Evolutionary conservation across 805 yeast genomes (phyloP).

Genomic region (Blastobotrys muscicola): DNA sequence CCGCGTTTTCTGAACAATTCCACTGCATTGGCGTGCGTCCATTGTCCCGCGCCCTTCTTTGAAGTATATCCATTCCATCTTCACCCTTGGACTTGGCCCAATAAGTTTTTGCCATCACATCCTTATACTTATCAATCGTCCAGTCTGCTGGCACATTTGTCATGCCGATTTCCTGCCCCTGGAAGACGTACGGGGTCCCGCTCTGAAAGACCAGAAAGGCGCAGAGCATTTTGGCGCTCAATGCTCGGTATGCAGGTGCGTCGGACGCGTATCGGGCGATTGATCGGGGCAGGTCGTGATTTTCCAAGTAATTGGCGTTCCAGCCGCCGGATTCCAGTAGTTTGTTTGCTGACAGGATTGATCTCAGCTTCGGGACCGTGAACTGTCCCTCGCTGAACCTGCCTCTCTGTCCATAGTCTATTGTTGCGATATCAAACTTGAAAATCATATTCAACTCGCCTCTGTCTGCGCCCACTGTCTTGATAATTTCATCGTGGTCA

Average conservation of each 20-base stretch:
- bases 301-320: constrained; percentile 47
- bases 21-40: constrained; percentile 52
- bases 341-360: constrained; percentile 5
- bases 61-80: constrained; percentile 11
- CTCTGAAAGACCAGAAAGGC: constrained; percentile 38
- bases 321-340: constrained; percentile 37
- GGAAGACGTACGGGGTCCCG: constrained; percentile 49
- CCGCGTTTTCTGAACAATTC: constrained; percentile 36
- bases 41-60: constrained; percentile 40
- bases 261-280: constrained; percentile 39
- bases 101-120: constrained; percentile 39
- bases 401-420: constrained; percentile 10
- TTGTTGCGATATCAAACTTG: constrained; percentile 14
- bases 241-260: constrained; percentile 27
- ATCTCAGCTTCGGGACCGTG: constrained; percentile 10
- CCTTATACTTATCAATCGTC: constrained; percentile 42
- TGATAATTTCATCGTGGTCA: constrained; percentile 16
- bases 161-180: constrained; percentile 55
- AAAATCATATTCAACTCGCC: constrained; percentile 19
- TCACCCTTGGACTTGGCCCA: constrained; percentile 24
- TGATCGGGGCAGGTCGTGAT: constrained; percentile 51
- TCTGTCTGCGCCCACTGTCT: constrained; percentile 16
- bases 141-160: constrained; percentile 39
- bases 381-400: constrained; percentile 7
- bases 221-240: constrained; percentile 42